phyloP scores from a whole-genome alignment of 2,329 filamentous ascomycete species.

The Diaporthe citri region DNA sequence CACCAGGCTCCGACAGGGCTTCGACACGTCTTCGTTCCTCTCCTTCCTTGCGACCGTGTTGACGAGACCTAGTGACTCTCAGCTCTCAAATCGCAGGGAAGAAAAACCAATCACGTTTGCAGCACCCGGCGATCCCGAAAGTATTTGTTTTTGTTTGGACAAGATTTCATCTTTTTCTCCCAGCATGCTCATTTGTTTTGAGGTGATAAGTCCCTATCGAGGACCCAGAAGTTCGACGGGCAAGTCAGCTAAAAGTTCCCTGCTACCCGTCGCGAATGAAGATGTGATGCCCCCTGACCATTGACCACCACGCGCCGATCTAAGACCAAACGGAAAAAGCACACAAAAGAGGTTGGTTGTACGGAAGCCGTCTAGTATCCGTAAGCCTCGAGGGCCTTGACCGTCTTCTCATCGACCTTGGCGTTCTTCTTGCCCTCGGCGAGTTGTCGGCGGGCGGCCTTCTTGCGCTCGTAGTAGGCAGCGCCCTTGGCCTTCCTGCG shows the following conservation, averaged over 20 bases:
- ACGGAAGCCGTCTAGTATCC: slow-evolving; percentile 78
- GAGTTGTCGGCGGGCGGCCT: slow-evolving; percentile 91
- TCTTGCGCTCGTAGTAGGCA: slow-evolving; percentile 99
- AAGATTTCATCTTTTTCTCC: slow-evolving; percentile 28
- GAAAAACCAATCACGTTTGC: slow-evolving; percentile 21
- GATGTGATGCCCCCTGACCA: slow-evolving; percentile 39
- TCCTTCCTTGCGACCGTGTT: not conserved
- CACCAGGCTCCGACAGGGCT: not conserved
- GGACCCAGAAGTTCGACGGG: slow-evolving; percentile 39
- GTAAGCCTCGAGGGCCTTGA: slow-evolving; percentile 87
- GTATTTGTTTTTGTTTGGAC: slow-evolving; percentile 24
- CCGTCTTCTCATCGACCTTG: slow-evolving; percentile 86
- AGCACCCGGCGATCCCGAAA: slow-evolving; percentile 27
- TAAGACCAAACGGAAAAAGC: slow-evolving; percentile 43
- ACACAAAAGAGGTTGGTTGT: slow-evolving; percentile 40
- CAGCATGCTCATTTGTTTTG: slow-evolving; percentile 41
- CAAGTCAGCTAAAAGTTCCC: slow-evolving; percentile 38
- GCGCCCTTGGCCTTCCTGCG: slow-evolving; percentile 99
- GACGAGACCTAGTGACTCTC: slow-evolving; percentile 16
- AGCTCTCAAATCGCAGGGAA: slow-evolving; percentile 21
- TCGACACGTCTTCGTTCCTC: not conserved
- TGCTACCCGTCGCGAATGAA: slow-evolving; percentile 41
- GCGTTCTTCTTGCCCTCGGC: slow-evolving; percentile 94
- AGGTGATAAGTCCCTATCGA: slow-evolving; percentile 37
- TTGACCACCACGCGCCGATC: slow-evolving; percentile 41